phyloP scores from a whole-genome alignment of 2,329 filamentous ascomycete genomes.

The Pseudogymnoascus sp. region DNA sequence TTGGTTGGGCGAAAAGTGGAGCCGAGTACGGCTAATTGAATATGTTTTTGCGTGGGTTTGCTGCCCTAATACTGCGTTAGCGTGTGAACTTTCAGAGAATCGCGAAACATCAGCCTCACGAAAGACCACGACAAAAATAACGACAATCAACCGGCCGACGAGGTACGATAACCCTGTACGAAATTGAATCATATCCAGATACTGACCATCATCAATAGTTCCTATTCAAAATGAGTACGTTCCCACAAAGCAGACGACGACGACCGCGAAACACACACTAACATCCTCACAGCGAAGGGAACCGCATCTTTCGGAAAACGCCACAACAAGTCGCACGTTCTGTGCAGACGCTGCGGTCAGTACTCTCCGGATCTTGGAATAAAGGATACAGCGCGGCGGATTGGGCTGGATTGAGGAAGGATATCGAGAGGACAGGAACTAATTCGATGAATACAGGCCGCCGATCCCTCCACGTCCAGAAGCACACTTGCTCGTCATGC shows the following conservation, averaged over 20 bases:
- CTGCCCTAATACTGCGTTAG: slow-evolving; percentile 10
- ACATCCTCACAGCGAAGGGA: slow-evolving; percentile 27
- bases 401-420: slow-evolving; percentile 7
- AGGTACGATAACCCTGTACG: slow-evolving; percentile 16
- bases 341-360: slow-evolving; percentile 32
- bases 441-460: slow-evolving; percentile 52
- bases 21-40: not conserved
- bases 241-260: not conserved
- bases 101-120: slow-evolving; percentile 11
- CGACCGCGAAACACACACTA: slow-evolving; percentile 16
- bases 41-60: slow-evolving; percentile 11
- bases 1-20: not conserved
- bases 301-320: slow-evolving; percentile 29
- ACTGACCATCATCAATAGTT: slow-evolving; percentile 15
- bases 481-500: slow-evolving; percentile 93
- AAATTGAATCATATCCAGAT: not conserved
- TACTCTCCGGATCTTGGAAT: slow-evolving; percentile 14
- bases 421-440: slow-evolving; percentile 6
- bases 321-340: slow-evolving; percentile 31
- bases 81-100: slow-evolving; percentile 11
- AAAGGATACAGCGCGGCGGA: not conserved
- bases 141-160: slow-evolving; percentile 20
- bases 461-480: slow-evolving; percentile 98
- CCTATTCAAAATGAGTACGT: slow-evolving; percentile 31
- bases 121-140: slow-evolving; percentile 15